Evolutionary conservation across 306 rosid genomes (phyloP), one percentile per base, ranked within the genome.

Genomic region (Prunus mongolica): DNA sequence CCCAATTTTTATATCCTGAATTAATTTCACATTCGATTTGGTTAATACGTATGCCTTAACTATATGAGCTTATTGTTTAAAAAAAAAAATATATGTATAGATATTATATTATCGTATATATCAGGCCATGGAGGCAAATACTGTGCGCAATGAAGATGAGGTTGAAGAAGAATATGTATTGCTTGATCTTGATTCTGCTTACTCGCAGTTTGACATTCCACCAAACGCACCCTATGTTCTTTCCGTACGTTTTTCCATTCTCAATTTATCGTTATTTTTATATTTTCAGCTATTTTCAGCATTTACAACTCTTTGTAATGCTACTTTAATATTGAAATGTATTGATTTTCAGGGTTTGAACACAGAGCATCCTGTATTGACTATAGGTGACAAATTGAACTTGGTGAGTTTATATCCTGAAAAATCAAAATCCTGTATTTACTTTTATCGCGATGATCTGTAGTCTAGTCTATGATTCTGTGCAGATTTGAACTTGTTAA

Each of bases 201-300:
- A 82, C 80, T 84, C 72, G 67, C 78, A 71, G 65, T 64, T 89
- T 77, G 83, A 87, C 67, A 54, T 91, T 65, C 97, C 89, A 28
- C 89, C 91, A 77, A 86, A 88, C 71, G 88, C 91, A 14, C 93
- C 91, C 6, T 93, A 89, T 81, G 90, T 84, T 82, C 86, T 93
- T 9, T 82, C 86, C 11, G 97, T 93, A 86, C 67, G 87, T 84
- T 63, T 45, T 60, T 56, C 28, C 8, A 52, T 51, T 57, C 51
- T 9, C 41, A 50, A 12, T 12, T 32, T 61, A 6, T 1, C 8
- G 16, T 18, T 64, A 20, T 19, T n/a, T 71, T 55, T 45, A 9
- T 71, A 25, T 81, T 8, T 5, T 4, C 44, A 9, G 20, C 24
- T 18, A 51, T 25, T 27, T 15, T 47, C 27, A 69, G 24, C 73